Percentiles rank a stretch among this genome's conserved stretches.
Conservation (phyloP, 176 grass and related monocot genomes). For the Oryza glaberrima region DNA sequence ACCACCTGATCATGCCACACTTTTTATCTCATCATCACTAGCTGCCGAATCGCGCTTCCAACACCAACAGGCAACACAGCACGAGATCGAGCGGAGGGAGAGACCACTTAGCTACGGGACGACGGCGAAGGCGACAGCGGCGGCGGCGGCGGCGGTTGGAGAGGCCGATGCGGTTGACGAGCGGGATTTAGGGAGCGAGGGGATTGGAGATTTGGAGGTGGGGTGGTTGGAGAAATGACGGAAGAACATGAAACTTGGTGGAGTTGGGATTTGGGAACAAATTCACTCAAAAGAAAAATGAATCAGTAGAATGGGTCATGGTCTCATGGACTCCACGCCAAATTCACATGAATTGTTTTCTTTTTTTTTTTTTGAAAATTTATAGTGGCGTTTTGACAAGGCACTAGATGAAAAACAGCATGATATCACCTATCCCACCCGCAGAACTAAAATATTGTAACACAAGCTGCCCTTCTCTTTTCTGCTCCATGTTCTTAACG, state of each 20-base stretch:
- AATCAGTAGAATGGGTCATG: too few species aligned
- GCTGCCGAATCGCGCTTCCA: background rate
- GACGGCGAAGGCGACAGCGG: background rate
- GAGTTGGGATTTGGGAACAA: too few species aligned
- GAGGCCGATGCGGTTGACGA: background rate
- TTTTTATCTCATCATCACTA: background rate
- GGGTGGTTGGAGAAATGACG: background rate
- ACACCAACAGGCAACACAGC: background rate
- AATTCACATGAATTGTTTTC: too few species aligned
- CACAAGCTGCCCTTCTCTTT: background rate
- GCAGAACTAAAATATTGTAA: background rate
- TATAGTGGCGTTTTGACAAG: too few species aligned
- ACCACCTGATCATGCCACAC: constrained; percentile 14
- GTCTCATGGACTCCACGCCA: too few species aligned
- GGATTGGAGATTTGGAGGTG: too few species aligned
- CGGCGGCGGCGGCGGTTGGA: background rate
- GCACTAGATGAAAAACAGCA: too few species aligned
- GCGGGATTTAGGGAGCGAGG: background rate
- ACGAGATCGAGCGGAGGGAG: background rate
- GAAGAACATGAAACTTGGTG: background rate
- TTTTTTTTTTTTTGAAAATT: too few species aligned
- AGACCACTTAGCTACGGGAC: constrained; percentile 12
- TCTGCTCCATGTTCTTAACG: too few species aligned
- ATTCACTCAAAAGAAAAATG: too few species aligned
- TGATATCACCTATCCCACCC: too few species aligned